These are phyloP conservation scores for Perkinsus olseni DNA, from an alignment of 169 alveolate species.

Conservation along the genomic window DNA sequence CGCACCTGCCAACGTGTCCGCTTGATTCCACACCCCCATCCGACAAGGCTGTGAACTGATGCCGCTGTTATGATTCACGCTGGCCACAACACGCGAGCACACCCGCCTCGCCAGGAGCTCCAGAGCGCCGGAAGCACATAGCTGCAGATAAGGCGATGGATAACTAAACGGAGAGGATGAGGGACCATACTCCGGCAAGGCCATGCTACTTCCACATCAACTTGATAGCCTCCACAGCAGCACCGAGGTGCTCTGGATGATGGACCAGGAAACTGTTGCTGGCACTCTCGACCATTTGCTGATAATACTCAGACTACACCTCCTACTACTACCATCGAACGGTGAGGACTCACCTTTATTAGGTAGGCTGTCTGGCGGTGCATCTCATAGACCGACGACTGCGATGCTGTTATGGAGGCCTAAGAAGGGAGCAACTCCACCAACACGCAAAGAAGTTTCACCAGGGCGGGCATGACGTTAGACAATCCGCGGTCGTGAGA, in stretches of 20 bases:
- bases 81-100: neutral
- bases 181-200: neutral
- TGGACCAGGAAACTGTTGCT: neutral
- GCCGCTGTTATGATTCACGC: neutral
- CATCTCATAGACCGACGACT: neutral
- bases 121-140: neutral
- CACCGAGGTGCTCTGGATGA: neutral
- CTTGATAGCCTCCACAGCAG: neutral
- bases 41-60: neutral
- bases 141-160: neutral
- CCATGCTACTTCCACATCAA: neutral
- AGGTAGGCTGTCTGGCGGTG: neutral
- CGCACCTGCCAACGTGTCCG: neutral
- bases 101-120: neutral
- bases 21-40: neutral
- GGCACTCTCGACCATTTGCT: neutral
- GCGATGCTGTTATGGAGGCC: neutral
- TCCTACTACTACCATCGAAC: too few relatives aligned
- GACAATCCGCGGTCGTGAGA: too few relatives aligned
- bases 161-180: neutral
- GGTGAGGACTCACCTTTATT: neutral
- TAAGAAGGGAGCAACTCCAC: neutral
- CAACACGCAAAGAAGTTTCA: too few relatives aligned
- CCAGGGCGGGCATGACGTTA: too few relatives aligned
- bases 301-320: neutral